Base-by-base conservation (phyloP, 257 asterid genomes). In the Nicotiana sylvestris region DNA sequence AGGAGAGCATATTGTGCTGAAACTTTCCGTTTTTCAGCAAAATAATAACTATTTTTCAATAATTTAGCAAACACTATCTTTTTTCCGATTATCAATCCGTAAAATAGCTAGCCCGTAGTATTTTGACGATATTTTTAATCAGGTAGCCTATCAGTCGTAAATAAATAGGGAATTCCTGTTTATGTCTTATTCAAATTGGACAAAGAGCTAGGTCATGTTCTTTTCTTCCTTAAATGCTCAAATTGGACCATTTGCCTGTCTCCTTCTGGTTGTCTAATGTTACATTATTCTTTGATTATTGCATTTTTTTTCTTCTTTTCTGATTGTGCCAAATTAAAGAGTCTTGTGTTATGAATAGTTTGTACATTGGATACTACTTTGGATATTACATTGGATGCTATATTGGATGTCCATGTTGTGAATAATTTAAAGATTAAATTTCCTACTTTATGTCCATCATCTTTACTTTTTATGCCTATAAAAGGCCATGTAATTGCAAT, bases 51-150 rank as follows among this genome's bases (percentile, higher is more conserved):
- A 43, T 43, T 43, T 43, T 43, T 43, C 49, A 43, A 8, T 37
- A 1, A 37, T 0, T 37, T 43, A 0, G 0, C 10, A 8, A 43
- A 43, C 3, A 0, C 0, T 8, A 0, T 0, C 10, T 43, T 43
- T 43, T 43, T 7, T 43, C 1, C 49, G 11, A 43, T 8, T 43
- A 43, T 43, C 10, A 2, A 43, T 43, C 11, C 49, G 49, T 43
- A 43, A 43, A 43, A 43, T 43, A 3, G 3, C 3, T 8, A 8
- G 11, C 0, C 3, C 3, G 2, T 43, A 0, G 12, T 53, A 53
- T 53, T 53, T 12, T 53, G 2, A 1, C 16, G 18, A 53, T 17
- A 33, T 66, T n/a, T 1, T 60, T 60, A 0, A 7, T 3, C 3
- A 43, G 51, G 0, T n/a, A 8, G 27, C 13, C 30, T 7, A 1